Base-by-base conservation (phyloP, 2,329 filamentous ascomycete species). In the Hypoxylon rubiginosum region DNA sequence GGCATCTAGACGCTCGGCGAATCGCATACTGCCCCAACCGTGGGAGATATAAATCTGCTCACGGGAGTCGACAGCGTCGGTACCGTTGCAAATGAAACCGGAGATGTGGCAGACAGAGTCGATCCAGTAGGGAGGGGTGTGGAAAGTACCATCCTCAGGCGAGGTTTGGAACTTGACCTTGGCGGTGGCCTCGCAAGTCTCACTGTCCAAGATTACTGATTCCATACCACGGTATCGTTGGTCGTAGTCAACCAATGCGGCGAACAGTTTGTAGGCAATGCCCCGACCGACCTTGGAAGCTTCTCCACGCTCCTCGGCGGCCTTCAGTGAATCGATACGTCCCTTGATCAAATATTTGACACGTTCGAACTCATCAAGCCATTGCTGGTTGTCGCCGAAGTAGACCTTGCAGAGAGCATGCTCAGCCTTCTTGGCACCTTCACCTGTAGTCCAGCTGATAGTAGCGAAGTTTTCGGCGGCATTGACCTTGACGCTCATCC, bases 201-300 rank as follows among this genome's bases (percentile, higher is more conserved):
- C 80, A 68, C 82, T 85, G 72, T 84, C 79, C 6, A 90, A 79
- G 36, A 89, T 82, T 6, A 90, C 85, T 58, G 87, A 85, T 41
- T 88, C 82, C 79, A 89, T 88, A 24, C 86, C 87, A 56, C 81
- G 82, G 74, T 86, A 90, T 39, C 81, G 80, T 8, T 74, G 76
- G 15, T 82, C 79, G 67, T 89, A 90, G 71, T 88, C 85, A 5
- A 89, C 87, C 0, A 89, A 78, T 45, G 85, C 83, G 10, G 77
- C 72, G 71, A 88, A 88, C 0, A 88, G 85, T 80, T 94, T 94
- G 85, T 96, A 96, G 13, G 91, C 90, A 81, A 94, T 87, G 34
- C 91, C 91, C 26, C 91, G 88, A 53, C 91, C 87, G 67, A 94
- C 86, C 79, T 92, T 91, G 76, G 91, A 91, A 28, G 91, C 90